These are phyloP conservation scores for Pythium sp. DNA, from an alignment of 352 stramenopile species.

Conservation along the genomic window DNA sequence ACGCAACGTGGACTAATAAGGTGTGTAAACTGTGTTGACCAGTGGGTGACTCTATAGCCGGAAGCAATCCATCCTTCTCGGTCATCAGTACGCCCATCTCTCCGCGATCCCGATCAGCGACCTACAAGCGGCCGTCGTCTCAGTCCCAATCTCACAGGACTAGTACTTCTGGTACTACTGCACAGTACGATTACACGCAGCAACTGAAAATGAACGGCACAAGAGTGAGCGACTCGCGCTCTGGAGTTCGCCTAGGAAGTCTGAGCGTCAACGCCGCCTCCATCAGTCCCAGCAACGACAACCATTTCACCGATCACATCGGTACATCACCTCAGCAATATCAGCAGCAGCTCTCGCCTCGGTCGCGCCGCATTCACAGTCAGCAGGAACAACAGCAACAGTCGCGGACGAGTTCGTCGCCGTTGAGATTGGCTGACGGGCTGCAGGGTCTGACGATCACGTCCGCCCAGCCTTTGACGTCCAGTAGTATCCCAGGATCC, in stretches of 20 bases:
- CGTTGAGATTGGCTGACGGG: background rate
- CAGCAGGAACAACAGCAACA: slow-evolving; percentile 2
- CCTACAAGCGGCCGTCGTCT: slow-evolving; percentile 10
- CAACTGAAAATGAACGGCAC: slow-evolving; percentile 8
- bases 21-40: background rate
- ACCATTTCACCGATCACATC: background rate
- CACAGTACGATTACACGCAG: background rate
- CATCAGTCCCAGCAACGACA: background rate
- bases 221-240: background rate
- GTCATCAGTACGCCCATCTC: slow-evolving; percentile 8
- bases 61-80: background rate
- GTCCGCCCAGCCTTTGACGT: background rate
- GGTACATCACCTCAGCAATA: background rate
- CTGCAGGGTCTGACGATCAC: slow-evolving; percentile 11
- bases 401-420: background rate
- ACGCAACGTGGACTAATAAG: no score
- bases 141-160: background rate
- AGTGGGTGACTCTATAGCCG: background rate
- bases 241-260: background rate
- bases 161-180: background rate
- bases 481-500: background rate
- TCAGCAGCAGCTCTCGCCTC: slow-evolving; percentile 9
- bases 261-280: background rate
- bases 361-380: background rate
- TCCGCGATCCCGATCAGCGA: slow-evolving; percentile 14